Evolutionary conservation across 2,329 filamentous ascomycete species (phyloP), one percentile per base, ranked within the genome.

Genomic region (Scolecobasidium constrictum): DNA sequence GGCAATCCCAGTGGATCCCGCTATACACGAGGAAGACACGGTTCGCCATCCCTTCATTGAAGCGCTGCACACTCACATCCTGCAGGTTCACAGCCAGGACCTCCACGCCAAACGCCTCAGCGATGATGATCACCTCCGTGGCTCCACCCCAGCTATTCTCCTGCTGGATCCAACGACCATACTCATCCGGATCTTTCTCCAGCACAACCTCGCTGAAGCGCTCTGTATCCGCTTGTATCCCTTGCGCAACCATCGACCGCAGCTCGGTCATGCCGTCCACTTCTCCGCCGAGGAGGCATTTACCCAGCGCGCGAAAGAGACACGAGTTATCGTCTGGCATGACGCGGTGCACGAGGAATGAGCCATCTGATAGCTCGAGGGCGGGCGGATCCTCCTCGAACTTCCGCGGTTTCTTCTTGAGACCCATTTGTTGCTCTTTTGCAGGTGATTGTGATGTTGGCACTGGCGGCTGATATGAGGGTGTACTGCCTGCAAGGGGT

Each of bases 261-360:
- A 95, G 69, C 53, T 83, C 80, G 1, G 70, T 75, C 77, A 84
- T 82, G 6, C 71, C 69, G 48, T 81, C 77, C 52, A 82, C 70
- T 2, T 69, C 68, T 7, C 59, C 58, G 22, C 76, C 73, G 38
- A 86, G 75, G n/a, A 94, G 72, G 3, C 83, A 83, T 42, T 81
- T 83, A 13, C 85, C 84, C 37, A 96, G 79, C 0, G 90, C 88
- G 20, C 87, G 83, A 62, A 95, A 96, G 54, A 96, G 78, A 63
- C 90, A 96, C 46, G 81, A 86, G 62, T 95, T 95, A 61, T 96
- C 90, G 56, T 95, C 90, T 4, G 88, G 86, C 90, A 96, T 95
- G 40, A 96, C 85, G 12, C 90, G 81, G 15, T 95, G 73, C 6
- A 93, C 83, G 15, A 75, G 60, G 1, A 69, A 73, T 22, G 65